These are phyloP conservation scores for Corinectria fuckeliana DNA, from an alignment of 2,329 filamentous ascomycete species.

Conservation along the genomic window DNA sequence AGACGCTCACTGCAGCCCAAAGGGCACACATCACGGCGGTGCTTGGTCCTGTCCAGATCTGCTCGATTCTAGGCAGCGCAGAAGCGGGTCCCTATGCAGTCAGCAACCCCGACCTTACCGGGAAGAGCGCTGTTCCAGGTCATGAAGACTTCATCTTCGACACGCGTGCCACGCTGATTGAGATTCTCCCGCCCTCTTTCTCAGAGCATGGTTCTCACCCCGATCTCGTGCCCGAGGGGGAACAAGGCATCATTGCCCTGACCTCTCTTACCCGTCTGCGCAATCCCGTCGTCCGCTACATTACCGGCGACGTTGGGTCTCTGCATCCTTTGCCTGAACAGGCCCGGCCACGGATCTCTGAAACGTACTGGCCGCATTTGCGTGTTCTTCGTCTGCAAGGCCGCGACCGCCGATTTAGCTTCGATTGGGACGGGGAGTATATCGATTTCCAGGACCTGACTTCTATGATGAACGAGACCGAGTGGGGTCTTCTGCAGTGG, in stretches of 20 bases:
- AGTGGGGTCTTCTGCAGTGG: constrained; percentile 48
- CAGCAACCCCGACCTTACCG: constrained; percentile 40
- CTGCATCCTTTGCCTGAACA: constrained; percentile 43
- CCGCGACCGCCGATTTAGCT: constrained; percentile 51
- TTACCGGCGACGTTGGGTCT: constrained; percentile 51
- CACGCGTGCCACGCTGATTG: constrained; percentile 44
- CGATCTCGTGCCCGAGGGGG: constrained; percentile 37
- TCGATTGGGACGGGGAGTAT: constrained; percentile 49
- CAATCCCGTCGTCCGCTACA: constrained; percentile 52
- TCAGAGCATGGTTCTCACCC: not conserved
- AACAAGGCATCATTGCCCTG: constrained; percentile 48
- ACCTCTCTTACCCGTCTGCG: constrained; percentile 50
- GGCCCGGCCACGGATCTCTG: constrained; percentile 22
- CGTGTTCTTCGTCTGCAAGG: constrained; percentile 48
- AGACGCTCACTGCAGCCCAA: constrained; percentile 45
- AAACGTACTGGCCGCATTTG: constrained; percentile 33
- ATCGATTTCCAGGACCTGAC: constrained; percentile 45
- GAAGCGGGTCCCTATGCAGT: constrained; percentile 51
- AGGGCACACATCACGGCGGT: constrained; percentile 39
- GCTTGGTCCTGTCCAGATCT: constrained; percentile 44
- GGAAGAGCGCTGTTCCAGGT: not conserved
- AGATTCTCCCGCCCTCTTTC: constrained; percentile 42
- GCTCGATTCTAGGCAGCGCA: constrained; percentile 49
- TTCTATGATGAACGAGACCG: constrained; percentile 28
- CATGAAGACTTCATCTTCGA: constrained; percentile 49